Base-by-base conservation (phyloP, 805 yeast genomes). In the Starmerella tilneyi region DNA sequence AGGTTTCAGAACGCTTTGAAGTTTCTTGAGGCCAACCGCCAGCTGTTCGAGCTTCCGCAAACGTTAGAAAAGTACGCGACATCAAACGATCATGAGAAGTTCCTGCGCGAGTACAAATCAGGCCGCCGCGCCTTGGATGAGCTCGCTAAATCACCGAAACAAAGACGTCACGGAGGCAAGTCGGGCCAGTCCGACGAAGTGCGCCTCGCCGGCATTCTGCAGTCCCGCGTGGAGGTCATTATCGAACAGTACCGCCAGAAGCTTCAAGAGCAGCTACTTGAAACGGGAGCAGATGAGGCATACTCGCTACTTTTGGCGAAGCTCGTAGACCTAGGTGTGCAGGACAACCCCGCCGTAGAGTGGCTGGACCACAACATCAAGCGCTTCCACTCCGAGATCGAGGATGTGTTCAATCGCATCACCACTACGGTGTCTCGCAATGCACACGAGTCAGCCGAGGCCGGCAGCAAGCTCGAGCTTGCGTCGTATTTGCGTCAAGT, bases 341-440 rank as follows among this genome's bases (percentile, higher is more conserved):
- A 67, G 37, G 78, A 75, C 45, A 79, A 76, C 57, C 89, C 89
- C 5, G 73, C 81, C 5, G 58, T 69, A 19, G 75, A 72, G 43
- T 81, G 85, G 77, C 69, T 81, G 23, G 64, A 70, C 33, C 62
- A 72, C 16, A 79, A 73, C 54, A 68, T 70, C 37, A 63, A 65
- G 20, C 59, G 58, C 16, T 66, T 76, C 47, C 59, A 62, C 7
- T 51, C 52, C 48, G 46, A 56, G 43, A 20, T 56, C 52, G 12
- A 51, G 44, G 50, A 31, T 2, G 17, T 32, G 16, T 46, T 49
- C 44, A 35, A 43, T 22, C 27, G 17, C 26, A 34, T 49, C 16
- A n/a, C 13, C 8, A 26, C 44, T 3, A 39, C 43, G 26, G 38
- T 46, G 13, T 12, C 16, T 16, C 46, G 52, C 3, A 45, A 49